Base-by-base conservation (phyloP, 495 filamentous ascomycete species). In the Evernia prunastri region DNA sequence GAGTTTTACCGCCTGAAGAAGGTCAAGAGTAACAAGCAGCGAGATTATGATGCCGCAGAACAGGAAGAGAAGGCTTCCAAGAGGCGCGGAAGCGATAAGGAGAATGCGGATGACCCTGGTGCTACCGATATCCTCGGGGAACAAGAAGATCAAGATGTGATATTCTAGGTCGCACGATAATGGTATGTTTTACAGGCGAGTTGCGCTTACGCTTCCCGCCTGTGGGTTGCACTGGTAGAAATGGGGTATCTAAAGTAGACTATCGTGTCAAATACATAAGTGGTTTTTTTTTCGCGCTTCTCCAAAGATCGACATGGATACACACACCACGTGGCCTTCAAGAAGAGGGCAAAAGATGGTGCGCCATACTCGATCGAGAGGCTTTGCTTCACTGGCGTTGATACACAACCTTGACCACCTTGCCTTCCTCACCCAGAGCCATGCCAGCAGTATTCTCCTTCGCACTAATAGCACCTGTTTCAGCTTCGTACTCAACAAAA, bases 1-100 rank as follows among this genome's bases (percentile, higher is more conserved):
- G 94, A 99, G 70, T 99, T 99, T 77, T 98, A 96, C 75, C 85
- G 94, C 59, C 78, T 99, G 70, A 99, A 97, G 80, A 99, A 99
- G 81, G 76, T 96, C 29, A 91, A 91, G n/a, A 84, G 82, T 70
- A 97, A 97, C 79, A 98, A 98, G 72, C 89, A 95, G 72, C 78
- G 91, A 68, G 92, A 96, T 61, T 86, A 75, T 67, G 73, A 70
- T 57, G 67, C 71, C 54, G 70, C 75, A 56, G 64, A 69, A 18
- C 63, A 73, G 65, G 66, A 67, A 43, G 51, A 74, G 61, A 56
- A 61, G 45, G 63, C 67, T 17, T 59, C 53, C 57, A 74, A 67
- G 68, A 81, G 75, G 74, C 58, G 73, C 23, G 67, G 36, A 35
- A 76, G 72, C 59, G 74, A 77, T 33, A 77, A 83, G 62, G 72